phyloP scores from a whole-genome alignment of 495 filamentous ascomycete species.

The Penicillium paradoxum region DNA sequence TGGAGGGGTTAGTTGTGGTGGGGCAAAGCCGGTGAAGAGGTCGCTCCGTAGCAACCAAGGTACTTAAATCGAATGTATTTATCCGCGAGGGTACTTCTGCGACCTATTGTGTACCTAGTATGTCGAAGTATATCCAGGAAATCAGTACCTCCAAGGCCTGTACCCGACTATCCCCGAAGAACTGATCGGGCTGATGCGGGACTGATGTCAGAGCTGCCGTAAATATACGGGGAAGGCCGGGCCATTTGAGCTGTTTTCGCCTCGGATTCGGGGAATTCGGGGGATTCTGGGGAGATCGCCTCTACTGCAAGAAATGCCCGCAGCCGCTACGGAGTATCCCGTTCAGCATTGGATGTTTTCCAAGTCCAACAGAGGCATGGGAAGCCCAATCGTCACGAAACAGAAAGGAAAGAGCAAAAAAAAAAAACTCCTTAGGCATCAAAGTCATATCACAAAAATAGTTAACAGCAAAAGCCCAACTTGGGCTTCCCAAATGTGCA shows the following conservation, averaged over 20 bases:
- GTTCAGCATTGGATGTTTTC: neutral
- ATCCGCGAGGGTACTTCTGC: slow-evolving; percentile 8
- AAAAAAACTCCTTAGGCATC: neutral
- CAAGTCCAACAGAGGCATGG: neutral
- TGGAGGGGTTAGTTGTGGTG: slow-evolving; percentile 26
- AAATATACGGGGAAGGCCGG: slow-evolving; percentile 35
- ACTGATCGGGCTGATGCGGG: slow-evolving; percentile 46
- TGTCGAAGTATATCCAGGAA: slow-evolving; percentile 3
- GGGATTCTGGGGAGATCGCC: slow-evolving; percentile 17
- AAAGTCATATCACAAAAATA: neutral
- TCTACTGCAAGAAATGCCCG: slow-evolving; percentile 21
- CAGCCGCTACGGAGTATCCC: slow-evolving; percentile 15
- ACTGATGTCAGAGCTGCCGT: slow-evolving; percentile 41
- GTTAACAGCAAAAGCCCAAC: neutral
- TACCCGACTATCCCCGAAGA: slow-evolving; percentile 28
- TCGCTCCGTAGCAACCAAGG: slow-evolving; percentile 9
- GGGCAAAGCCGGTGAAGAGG: slow-evolving; percentile 25
- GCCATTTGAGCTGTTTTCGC: slow-evolving; percentile 23
- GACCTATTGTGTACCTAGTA: neutral
- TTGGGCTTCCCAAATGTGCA: neutral
- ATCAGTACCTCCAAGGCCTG: slow-evolving; percentile 2
- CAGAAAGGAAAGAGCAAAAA: neutral
- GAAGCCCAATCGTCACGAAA: neutral
- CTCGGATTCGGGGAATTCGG: slow-evolving; percentile 32
- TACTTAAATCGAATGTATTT: slow-evolving; percentile 17